Percentiles rank a stretch among this genome's conserved stretches.
Conservation (phyloP, 2,329 filamentous ascomycete species). For the Botrytis porri region DNA sequence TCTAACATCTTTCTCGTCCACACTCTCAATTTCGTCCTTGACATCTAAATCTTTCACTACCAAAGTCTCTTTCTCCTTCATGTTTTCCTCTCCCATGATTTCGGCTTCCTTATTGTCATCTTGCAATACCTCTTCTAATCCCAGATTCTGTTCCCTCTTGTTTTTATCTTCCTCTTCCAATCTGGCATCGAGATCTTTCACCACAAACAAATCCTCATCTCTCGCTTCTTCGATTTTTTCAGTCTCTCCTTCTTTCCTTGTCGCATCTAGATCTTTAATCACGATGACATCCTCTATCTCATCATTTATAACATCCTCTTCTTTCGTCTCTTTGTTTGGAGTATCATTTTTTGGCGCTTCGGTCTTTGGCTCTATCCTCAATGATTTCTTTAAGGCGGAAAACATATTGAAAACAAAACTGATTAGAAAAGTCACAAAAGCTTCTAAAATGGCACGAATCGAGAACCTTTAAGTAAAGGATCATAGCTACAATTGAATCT, state of each 20-base stretch:
- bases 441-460: neutral
- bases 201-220: constrained; percentile 5
- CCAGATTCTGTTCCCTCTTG: neutral
- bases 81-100: neutral
- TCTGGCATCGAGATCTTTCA: neutral
- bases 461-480: constrained; percentile 17
- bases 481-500: neutral
- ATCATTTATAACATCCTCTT: neutral
- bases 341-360: neutral
- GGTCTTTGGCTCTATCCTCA: constrained; percentile 2
- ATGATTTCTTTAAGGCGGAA: constrained; percentile 2
- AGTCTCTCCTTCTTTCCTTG: neutral
- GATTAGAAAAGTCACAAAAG: neutral
- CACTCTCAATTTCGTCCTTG: neutral
- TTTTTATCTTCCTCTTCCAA: neutral
- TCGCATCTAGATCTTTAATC: constrained; percentile 9
- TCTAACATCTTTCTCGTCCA: neutral
- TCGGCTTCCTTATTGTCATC: neutral
- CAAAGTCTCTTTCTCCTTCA: neutral
- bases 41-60: neutral
- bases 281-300: neutral
- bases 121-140: neutral
- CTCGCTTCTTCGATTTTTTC: neutral
- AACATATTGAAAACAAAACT: constrained; percentile 8
- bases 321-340: neutral